phyloP scores from a whole-genome alignment of 2,329 filamentous ascomycete genomes.

The Claviceps citrina region DNA sequence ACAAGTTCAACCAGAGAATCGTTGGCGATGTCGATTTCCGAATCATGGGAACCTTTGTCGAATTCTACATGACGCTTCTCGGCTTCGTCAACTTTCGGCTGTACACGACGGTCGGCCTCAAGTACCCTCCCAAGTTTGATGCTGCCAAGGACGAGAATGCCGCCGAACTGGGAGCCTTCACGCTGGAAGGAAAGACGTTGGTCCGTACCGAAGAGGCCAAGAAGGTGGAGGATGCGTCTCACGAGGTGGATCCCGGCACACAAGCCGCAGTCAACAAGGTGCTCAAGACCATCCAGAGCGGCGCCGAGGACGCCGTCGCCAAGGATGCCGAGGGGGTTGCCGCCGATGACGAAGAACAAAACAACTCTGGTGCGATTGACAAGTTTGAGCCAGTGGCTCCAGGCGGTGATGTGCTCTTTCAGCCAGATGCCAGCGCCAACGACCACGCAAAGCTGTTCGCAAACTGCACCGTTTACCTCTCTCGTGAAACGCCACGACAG shows the following conservation, averaged over 20 bases:
- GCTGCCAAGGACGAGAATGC: conserved; percentile 72
- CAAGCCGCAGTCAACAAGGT: conserved; percentile 55
- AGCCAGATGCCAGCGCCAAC: conserved; percentile 52
- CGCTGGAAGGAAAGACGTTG: conserved; percentile 59
- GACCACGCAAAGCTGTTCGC: conserved; percentile 67
- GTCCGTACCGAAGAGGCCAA: conserved; percentile 38
- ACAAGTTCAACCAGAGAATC: conserved; percentile 91
- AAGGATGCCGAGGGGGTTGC: conserved; percentile 22
- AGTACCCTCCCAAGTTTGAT: conserved; percentile 94
- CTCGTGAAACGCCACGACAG: conserved; percentile 80
- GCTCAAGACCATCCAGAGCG: conserved; percentile 49
- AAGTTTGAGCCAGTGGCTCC: conserved; percentile 77
- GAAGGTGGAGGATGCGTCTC: conserved; percentile 30
- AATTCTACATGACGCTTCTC: conserved; percentile 94
- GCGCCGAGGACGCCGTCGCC: conserved; percentile 25
- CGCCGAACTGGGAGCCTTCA: conserved; percentile 81
- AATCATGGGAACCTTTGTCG: conserved; percentile 98
- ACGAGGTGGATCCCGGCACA: conserved; percentile 44
- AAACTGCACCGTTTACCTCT: conserved; percentile 81
- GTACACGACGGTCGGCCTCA: conserved; percentile 78
- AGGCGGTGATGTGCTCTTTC: conserved; percentile 71
- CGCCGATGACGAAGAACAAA: conserved; percentile 18
- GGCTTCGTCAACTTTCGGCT: conserved; percentile 93
- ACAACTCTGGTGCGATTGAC: conserved; percentile 53
- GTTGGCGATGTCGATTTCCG: conserved; percentile 92